Conservation (phyloP, 2,329 filamentous ascomycete species). For the Cladosporium sp. region DNA sequence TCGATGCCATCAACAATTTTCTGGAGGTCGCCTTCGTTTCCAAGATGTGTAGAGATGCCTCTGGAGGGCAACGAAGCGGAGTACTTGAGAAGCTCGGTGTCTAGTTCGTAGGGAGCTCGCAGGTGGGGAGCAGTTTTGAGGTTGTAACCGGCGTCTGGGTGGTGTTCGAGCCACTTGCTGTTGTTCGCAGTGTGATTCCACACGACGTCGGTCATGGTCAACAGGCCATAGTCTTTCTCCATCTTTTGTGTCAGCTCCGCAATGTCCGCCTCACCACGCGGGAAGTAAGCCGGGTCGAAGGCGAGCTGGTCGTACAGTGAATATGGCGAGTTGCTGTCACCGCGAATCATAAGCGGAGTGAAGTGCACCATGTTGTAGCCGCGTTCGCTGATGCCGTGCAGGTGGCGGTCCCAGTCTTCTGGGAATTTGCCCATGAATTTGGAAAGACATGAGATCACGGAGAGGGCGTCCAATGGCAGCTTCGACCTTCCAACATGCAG, state of each 20-base stretch:
- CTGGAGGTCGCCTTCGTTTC: conserved; percentile 66
- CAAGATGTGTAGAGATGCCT: conserved; percentile 71
- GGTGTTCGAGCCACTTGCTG: conserved; percentile 86
- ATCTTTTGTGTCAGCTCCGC: conserved; percentile 72
- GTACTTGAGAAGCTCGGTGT: conserved; percentile 66
- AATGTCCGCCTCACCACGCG: conserved; percentile 78
- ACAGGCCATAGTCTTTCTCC: conserved; percentile 76
- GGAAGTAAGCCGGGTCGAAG: conserved; percentile 80
- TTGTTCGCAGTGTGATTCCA: conserved; percentile 98
- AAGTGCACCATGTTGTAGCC: conserved; percentile 99
- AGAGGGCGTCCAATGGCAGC: conserved; percentile 80
- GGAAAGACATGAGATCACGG: conserved; percentile 88
- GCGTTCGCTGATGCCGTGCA: conserved; percentile 80
- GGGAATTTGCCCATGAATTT: conserved; percentile 98
- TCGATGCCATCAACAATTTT: conserved; percentile 82
- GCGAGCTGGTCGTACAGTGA: conserved; percentile 88
- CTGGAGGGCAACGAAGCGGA: conserved; percentile 59
- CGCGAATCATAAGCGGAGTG: conserved; percentile 84
- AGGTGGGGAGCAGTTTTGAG: conserved; percentile 78
- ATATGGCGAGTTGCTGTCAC: conserved; percentile 91
- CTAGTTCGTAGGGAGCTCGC: conserved; percentile 66
- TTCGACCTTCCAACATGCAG: conserved; percentile 69
- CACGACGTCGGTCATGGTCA: conserved; percentile 92
- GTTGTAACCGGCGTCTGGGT: conserved; percentile 95
- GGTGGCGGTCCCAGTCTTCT: conserved; percentile 81